Evolutionary conservation across 164 flowering plant species (phyloP), one percentile per base, ranked within the genome.

Genomic region (Sextonia rubra): DNA sequence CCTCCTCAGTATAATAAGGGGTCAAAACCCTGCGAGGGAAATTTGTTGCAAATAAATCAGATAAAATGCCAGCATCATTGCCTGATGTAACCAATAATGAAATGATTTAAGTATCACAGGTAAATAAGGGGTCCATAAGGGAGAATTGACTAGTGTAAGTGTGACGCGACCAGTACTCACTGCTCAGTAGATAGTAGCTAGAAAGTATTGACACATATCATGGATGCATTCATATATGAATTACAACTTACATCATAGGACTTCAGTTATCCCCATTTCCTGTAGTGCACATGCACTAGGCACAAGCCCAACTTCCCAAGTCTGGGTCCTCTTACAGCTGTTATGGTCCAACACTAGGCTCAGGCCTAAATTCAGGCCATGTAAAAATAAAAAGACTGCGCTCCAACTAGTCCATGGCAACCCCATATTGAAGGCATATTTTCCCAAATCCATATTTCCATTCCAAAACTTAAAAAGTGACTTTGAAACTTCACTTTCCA

Each of bases 1-100:
- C 99, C 60, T 95, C 98, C 76, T 95, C 99, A 6, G 83, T 83
- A 79, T 90, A 95, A 73, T 95, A 95, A 2, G 99, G 98, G 71
- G 98, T 95, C 75, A 95, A 85, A 66, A 95, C 96, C 80, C 99
- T 93, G 76, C 81, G 83, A 71, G 68, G 32, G 37, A 37, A 14
- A 25, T 27, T 17, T 52, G 22, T 22, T 52, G 58, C 58, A 52
- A 52, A 20, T 52, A 52, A 52, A 52, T 52, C 14, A 52, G n/a
- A 52, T 20, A 52, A 52, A 4, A 52, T 52, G 58, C 58, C 14
- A 37, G 44, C 44, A 52, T 52, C 58, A 14, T 15, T 18, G 58
- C 58, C n/a, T 12, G 1, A 52, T 52, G 17, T 3, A 15, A 52
- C n/a, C 15, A 2, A 52, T 18, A 15, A 49, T 15, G n/a, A 52